Evolutionary conservation across 306 rosid species (phyloP).

Genomic region (Oxytropis ochrocephala): DNA sequence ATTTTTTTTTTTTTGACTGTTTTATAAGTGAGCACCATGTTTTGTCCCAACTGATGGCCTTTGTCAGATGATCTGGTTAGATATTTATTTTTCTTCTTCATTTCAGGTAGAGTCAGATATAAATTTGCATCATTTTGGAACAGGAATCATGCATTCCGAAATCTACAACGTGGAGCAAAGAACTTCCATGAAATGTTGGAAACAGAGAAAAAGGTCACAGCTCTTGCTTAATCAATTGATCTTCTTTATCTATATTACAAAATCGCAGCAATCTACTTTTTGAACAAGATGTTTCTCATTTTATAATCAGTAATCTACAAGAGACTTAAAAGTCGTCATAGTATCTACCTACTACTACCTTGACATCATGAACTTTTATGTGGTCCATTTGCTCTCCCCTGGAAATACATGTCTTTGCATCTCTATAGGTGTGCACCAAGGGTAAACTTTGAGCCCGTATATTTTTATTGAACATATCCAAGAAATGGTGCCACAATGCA

Average conservation of each 20-base stretch:
- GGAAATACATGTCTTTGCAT: no score
- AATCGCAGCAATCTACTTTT: not conserved
- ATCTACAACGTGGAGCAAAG: constrained; percentile 66
- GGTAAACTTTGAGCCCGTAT: no score
- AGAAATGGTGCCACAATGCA: no score
- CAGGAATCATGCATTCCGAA: constrained; percentile 86
- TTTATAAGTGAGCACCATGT: not conserved
- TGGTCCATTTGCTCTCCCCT: no score
- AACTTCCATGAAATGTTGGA: constrained; percentile 69
- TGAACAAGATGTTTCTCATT: constrained; percentile 5
- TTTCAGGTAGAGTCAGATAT: constrained; percentile 96
- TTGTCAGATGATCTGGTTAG: constrained; percentile 18
- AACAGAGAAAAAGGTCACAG: constrained; percentile 83
- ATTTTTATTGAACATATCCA: no score
- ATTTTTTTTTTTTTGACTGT: no score
- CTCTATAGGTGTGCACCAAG: no score
- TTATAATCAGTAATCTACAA: not conserved
- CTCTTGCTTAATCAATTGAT: constrained; percentile 17
- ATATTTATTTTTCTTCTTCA: constrained; percentile 25
- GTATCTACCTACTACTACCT: not conserved
- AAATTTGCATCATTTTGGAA: constrained; percentile 99
- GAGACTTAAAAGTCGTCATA: not conserved
- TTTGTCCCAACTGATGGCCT: not conserved
- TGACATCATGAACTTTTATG: constrained; percentile 1
- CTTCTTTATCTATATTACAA: not conserved